Evolutionary conservation across 2,329 filamentous ascomycete species (phyloP).

Genomic region (Pyrenophora tritici-repentis): DNA sequence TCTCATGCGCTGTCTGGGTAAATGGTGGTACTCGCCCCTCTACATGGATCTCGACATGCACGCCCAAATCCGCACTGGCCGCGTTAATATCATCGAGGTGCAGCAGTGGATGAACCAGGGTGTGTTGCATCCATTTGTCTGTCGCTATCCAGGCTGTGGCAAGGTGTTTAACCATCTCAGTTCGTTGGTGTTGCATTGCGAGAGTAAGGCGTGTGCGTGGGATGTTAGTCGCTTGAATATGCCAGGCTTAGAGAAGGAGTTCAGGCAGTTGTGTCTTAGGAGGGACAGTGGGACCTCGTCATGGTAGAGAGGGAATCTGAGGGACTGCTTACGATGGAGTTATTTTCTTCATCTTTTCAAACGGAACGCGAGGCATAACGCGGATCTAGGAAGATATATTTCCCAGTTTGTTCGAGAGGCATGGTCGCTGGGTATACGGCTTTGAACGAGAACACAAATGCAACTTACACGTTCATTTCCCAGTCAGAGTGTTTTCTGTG

Average conservation of each 20-base stretch:
- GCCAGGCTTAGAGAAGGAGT: constrained; percentile 28
- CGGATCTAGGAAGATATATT: too few relatives aligned
- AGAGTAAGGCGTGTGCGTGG: constrained; percentile 36
- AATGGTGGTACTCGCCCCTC: constrained; percentile 41
- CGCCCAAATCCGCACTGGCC: constrained; percentile 34
- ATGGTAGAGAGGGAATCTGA: too few relatives aligned
- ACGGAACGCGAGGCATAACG: too few relatives aligned
- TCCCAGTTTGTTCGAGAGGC: too few relatives aligned
- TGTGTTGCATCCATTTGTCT: constrained; percentile 36
- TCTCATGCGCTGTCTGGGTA: constrained; percentile 32
- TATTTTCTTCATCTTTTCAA: too few relatives aligned
- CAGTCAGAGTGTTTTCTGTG: too few relatives aligned
- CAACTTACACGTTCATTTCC: too few relatives aligned
- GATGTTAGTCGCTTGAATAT: constrained; percentile 30
- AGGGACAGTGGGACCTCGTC: constrained; percentile 3
- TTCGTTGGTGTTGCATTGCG: constrained; percentile 35
- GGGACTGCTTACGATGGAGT: too few relatives aligned
- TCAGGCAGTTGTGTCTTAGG: constrained; percentile 14
- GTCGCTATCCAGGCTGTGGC: constrained; percentile 30
- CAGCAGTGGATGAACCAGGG: constrained; percentile 31
- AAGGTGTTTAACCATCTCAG: constrained; percentile 35
- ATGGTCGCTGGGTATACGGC: too few relatives aligned
- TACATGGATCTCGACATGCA: constrained; percentile 46
- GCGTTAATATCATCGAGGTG: constrained; percentile 28
- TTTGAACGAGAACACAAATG: too few relatives aligned